phyloP scores from a whole-genome alignment of 2,329 filamentous ascomycete species.

The Colletotrichum graminicola region DNA sequence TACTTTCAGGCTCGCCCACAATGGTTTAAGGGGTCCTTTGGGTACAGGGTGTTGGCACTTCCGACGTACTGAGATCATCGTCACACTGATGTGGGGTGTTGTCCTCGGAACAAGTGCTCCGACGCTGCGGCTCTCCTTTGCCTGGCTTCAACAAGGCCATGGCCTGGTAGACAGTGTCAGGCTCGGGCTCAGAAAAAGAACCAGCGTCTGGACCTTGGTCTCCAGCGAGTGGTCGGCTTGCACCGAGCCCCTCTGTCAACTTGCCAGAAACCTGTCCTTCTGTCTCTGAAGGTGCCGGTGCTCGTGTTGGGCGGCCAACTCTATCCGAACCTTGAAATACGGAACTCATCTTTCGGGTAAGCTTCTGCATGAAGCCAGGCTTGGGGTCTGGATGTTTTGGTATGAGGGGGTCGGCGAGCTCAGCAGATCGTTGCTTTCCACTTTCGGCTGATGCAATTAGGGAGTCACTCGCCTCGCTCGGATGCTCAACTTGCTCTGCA shows the following conservation, averaged over 20 bases:
- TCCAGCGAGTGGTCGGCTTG: background rate
- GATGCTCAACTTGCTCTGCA: conserved; percentile 37
- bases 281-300: conserved; percentile 14
- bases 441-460: background rate
- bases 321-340: conserved; percentile 18
- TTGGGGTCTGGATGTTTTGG: background rate
- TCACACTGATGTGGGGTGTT: conserved; percentile 6
- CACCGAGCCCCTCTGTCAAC: background rate
- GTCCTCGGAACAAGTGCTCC: conserved; percentile 12
- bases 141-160: conserved; percentile 11
- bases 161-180: conserved; percentile 12
- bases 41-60: background rate
- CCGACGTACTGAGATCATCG: background rate
- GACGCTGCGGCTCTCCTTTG: background rate
- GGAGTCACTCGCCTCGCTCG: background rate
- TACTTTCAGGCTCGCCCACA: background rate
- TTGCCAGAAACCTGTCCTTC: conserved; percentile 1
- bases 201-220: background rate
- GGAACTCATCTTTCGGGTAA: conserved; percentile 36
- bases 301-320: background rate
- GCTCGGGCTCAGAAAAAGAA: conserved; percentile 19
- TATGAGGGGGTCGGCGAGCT: background rate
- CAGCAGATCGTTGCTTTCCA: conserved; percentile 10
- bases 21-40: background rate
- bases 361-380: conserved; percentile 20